Conservation (phyloP, 768 basidiomycete genomes). For the Collybia sp. region DNA sequence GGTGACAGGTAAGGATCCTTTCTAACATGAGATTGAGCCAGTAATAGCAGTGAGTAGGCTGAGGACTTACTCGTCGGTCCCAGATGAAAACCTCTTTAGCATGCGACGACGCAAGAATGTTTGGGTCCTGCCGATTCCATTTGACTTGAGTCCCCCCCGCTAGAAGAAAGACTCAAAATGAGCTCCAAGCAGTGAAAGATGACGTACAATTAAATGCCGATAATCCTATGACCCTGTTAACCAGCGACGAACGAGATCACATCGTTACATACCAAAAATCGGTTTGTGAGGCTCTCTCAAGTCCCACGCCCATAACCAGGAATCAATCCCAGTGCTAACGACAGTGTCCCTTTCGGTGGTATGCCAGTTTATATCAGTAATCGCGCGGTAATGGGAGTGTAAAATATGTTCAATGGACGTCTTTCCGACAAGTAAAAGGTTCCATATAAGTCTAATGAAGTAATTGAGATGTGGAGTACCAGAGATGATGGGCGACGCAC, state of each 20-base stretch:
- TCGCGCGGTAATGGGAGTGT: slow-evolving; percentile 88
- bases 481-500: slow-evolving; percentile 32
- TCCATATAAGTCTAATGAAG: slow-evolving; percentile 79
- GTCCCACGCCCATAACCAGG: slow-evolving; percentile 96
- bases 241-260: slow-evolving; percentile 33
- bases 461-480: background rate
- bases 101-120: slow-evolving; percentile 89
- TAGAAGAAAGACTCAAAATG: slow-evolving; percentile 17
- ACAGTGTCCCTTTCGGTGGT: slow-evolving; percentile 80
- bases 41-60: background rate
- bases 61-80: slow-evolving; percentile 77
- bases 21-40: slow-evolving; percentile 38
- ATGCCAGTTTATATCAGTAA: slow-evolving; percentile 99
- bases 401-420: slow-evolving; percentile 83
- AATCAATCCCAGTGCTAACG: slow-evolving; percentile 88
- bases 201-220: slow-evolving; percentile 40
- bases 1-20: slow-evolving; percentile 80
- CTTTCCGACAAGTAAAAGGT: slow-evolving; percentile 68
- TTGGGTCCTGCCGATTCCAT: slow-evolving; percentile 87
- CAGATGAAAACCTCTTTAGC: slow-evolving; percentile 84
- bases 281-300: slow-evolving; percentile 67
- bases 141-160: slow-evolving; percentile 94
- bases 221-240: slow-evolving; percentile 17
- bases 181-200: background rate
- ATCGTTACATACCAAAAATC: slow-evolving; percentile 67